phyloP scores from a whole-genome alignment of 192 early-diverging fungal genomes.

The Linnemannia schmuckeri region DNA sequence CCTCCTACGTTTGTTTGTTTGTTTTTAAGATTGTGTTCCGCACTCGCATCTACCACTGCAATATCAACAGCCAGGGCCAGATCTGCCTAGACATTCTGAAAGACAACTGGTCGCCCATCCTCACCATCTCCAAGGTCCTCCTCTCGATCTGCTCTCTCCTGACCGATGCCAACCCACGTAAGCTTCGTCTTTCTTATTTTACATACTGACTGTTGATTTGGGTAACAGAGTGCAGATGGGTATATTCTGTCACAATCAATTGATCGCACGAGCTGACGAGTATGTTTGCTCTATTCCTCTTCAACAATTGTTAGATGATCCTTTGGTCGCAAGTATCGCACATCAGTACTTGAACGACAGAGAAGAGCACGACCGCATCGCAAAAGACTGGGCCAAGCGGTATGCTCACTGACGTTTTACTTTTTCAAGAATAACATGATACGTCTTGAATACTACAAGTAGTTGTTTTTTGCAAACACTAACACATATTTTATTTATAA shows the following conservation, averaged over 20 bases:
- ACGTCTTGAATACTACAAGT: not conserved
- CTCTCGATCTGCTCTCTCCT: slow-evolving; percentile 94
- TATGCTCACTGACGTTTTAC: slow-evolving; percentile 44
- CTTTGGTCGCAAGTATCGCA: slow-evolving; percentile 92
- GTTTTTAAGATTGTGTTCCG: slow-evolving; percentile 80
- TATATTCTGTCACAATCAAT: not conserved
- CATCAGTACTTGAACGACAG: slow-evolving; percentile 88
- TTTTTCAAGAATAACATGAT: too few species aligned
- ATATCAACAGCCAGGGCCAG: slow-evolving; percentile 90
- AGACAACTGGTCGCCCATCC: slow-evolving; percentile 97
- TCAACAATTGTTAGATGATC: slow-evolving; percentile 76
- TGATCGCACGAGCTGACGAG: not conserved
- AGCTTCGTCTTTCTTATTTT: slow-evolving; percentile 18
- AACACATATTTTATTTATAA: not conserved
- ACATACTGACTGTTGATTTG: not conserved
- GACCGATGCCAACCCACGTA: slow-evolving; percentile 95
- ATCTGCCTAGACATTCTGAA: slow-evolving; percentile 97
- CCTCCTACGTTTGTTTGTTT: not conserved
- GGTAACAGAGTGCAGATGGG: too few species aligned
- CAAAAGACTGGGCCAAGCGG: slow-evolving; percentile 94
- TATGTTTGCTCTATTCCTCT: not conserved
- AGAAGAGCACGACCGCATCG: slow-evolving; percentile 88
- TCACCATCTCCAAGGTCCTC: slow-evolving; percentile 96
- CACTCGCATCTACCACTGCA: slow-evolving; percentile 98
- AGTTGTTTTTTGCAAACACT: not conserved